Percentiles rank a stretch among this genome's conserved stretches.
phyloP scores from a whole-genome alignment of 306 rosid genomes.

The Alnus rubra region DNA sequence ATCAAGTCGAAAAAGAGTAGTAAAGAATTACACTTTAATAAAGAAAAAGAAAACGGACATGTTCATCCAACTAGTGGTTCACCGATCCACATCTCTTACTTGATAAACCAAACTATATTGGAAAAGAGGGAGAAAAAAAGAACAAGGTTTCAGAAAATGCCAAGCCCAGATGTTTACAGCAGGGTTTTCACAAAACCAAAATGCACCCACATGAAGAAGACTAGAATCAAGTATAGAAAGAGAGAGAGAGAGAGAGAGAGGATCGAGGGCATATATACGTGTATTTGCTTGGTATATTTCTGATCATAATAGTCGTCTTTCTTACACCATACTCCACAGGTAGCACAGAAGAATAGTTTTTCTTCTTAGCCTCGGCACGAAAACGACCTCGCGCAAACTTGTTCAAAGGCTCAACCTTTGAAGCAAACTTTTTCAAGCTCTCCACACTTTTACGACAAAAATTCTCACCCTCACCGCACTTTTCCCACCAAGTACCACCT shows the following conservation, averaged over 20 bases:
- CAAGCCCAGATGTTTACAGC: not conserved
- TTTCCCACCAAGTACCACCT: not conserved
- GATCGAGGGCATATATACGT: conserved; percentile 34
- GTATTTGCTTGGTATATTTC: conserved; percentile 59
- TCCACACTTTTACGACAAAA: not conserved
- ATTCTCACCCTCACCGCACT: not conserved
- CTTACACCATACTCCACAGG: conserved; percentile 13
- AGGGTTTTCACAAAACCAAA: not conserved
- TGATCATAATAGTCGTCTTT: conserved; percentile 53
- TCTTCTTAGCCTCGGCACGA: conserved; percentile 8
- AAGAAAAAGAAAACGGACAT: too few relatives aligned
- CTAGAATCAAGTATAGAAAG: not conserved
- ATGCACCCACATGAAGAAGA: not conserved
- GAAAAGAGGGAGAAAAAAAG: too few relatives aligned
- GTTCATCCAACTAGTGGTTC: too few relatives aligned
- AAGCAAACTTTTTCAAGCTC: not conserved
- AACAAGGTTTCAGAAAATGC: not conserved
- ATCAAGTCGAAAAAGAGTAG: too few relatives aligned
- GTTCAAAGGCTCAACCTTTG: not conserved
- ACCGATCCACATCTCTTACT: too few relatives aligned
- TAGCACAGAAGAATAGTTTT: not conserved
- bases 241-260: not conserved
- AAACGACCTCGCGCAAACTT: not conserved
- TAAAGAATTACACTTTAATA: too few relatives aligned
- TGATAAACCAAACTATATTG: too few relatives aligned